These are phyloP conservation scores for Nitzschia inconspicua DNA, from an alignment of 108 stramenopile species.

Conservation along the genomic window DNA sequence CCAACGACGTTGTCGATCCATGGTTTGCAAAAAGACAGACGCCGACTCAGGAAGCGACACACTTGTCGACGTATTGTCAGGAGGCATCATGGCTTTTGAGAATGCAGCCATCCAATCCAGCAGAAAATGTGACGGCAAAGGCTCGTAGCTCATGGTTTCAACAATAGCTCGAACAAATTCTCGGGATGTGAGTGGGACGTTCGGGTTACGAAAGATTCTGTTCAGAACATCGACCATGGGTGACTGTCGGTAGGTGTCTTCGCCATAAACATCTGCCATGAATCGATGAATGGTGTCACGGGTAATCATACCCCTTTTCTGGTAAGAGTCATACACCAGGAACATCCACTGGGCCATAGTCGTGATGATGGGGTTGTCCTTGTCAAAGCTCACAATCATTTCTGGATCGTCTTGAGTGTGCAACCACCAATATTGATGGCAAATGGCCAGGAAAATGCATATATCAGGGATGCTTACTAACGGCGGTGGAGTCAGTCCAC, in stretches of 20 bases:
- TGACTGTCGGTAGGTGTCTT: constrained; percentile 63
- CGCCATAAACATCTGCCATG: constrained; percentile 78
- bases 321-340: constrained; percentile 77
- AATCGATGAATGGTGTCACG: constrained; percentile 83
- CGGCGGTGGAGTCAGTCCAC: constrained; percentile 3
- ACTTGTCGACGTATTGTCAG: neutral
- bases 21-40: constrained; percentile 36
- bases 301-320: constrained; percentile 60
- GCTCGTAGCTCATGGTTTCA: constrained; percentile 14
- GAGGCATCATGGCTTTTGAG: constrained; percentile 33
- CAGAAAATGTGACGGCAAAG: constrained; percentile 30
- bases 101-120: constrained; percentile 57
- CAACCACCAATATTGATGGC: constrained; percentile 37
- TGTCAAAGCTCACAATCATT: constrained; percentile 13
- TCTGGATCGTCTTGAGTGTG: constrained; percentile 3
- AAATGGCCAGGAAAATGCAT: constrained; percentile 69
- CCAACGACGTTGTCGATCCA: constrained; percentile 27
- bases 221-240: constrained; percentile 42
- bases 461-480: constrained; percentile 66
- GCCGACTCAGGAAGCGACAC: constrained; percentile 28
- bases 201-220: constrained; percentile 40
- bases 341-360: constrained; percentile 44
- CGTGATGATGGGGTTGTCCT: constrained; percentile 23
- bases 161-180: constrained; percentile 25
- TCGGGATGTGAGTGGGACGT: constrained; percentile 10